Evolutionary conservation across 2,329 filamentous ascomycete species (phyloP).

Genomic region (Paecilomyces variotii): DNA sequence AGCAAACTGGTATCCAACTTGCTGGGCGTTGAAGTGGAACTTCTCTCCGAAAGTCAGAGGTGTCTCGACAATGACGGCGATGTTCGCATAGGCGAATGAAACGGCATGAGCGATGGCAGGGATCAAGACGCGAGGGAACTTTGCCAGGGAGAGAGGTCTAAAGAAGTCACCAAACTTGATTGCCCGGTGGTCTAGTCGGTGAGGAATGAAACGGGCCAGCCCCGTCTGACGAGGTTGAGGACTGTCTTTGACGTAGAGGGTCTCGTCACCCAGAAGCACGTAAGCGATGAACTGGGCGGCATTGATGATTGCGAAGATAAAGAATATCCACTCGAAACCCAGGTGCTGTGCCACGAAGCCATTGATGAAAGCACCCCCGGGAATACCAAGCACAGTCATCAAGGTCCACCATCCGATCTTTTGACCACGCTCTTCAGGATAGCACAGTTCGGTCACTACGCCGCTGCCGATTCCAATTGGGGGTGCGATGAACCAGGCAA

Average conservation of each 20-base stretch:
- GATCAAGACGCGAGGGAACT: constrained; percentile 39
- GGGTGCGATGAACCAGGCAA: constrained; percentile 46
- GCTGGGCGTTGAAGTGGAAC: constrained; percentile 49
- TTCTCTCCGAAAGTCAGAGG: constrained; percentile 49
- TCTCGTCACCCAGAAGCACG: constrained; percentile 46
- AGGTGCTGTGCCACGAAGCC: constrained; percentile 40
- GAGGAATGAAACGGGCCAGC: constrained; percentile 26
- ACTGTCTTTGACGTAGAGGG: constrained; percentile 41
- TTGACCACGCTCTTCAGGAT: constrained; percentile 42
- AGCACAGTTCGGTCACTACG: constrained; percentile 48
- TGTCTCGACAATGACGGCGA: constrained; percentile 50
- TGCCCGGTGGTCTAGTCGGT: constrained; percentile 42
- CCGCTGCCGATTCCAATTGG: constrained; percentile 45
- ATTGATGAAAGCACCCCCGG: constrained; percentile 25
- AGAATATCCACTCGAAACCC: constrained; percentile 51
- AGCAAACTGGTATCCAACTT: constrained; percentile 51
- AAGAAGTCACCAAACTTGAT: constrained; percentile 42
- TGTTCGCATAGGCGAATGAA: constrained; percentile 47
- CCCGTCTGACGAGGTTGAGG: neutral
- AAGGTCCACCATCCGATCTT: constrained; percentile 48
- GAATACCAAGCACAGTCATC: constrained; percentile 42
- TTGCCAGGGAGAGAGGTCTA: constrained; percentile 38
- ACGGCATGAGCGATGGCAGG: constrained; percentile 47
- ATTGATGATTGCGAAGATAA: constrained; percentile 50
- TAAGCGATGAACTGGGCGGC: constrained; percentile 47